Evolutionary conservation across 83 land plant genomes (phyloP).

Genomic region (Thuja plicata): DNA sequence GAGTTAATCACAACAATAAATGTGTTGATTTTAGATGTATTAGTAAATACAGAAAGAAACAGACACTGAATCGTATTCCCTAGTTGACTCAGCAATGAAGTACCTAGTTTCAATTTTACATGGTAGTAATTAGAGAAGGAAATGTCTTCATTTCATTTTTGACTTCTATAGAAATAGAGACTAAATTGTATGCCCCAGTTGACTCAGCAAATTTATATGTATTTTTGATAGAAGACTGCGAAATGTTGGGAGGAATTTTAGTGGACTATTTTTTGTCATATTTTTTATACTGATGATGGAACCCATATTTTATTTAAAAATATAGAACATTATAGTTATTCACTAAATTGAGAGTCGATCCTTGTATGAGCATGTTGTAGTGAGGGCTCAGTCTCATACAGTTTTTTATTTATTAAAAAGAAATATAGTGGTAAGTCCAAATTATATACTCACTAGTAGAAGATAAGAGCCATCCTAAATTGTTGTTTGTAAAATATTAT

Average conservation of each 20-base stretch:
- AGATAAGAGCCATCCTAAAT: too few species aligned
- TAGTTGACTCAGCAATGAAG: too few species aligned
- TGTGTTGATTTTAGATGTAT: too few species aligned
- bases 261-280: background rate
- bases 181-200: background rate
- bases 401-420: background rate
- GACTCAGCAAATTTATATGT: background rate
- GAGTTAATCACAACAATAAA: conserved; percentile 39
- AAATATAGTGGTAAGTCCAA: background rate
- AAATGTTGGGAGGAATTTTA: background rate
- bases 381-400: background rate
- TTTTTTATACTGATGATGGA: background rate
- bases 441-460: too few species aligned
- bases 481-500: too few species aligned
- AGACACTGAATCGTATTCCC: too few species aligned
- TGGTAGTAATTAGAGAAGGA: conserved; percentile 9
- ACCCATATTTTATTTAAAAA: background rate
- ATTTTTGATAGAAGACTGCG: background rate
- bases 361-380: background rate
- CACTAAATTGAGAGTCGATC: background rate
- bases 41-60: too few species aligned
- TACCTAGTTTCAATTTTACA: too few species aligned
- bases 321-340: background rate
- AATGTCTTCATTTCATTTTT: background rate
- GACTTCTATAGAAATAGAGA: background rate